A percentile compares a stretch with the other conserved stretches of the same genome.
Evolutionary conservation across 768 basidiomycete genomes (phyloP).

Genomic region (Ramaria rubella): DNA sequence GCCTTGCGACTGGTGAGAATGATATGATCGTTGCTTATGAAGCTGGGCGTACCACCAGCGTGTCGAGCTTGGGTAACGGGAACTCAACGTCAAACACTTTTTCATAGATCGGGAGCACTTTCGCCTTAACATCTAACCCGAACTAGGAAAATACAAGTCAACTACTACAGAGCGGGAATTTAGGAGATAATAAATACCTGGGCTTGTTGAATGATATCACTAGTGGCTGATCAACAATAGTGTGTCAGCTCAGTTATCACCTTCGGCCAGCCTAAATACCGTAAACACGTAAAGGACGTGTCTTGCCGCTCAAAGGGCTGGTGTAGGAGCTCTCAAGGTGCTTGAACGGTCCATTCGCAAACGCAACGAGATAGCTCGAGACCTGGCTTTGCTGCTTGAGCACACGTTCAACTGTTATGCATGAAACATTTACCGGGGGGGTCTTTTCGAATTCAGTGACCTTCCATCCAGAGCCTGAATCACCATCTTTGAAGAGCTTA

Average conservation of each 20-base stretch:
- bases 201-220: constrained; percentile 76
- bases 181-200: constrained; percentile 15
- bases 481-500: constrained; percentile 13
- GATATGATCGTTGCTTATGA: no score
- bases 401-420: no score
- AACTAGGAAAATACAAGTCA: no score
- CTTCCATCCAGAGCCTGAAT: constrained; percentile 54
- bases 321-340: constrained; percentile 68
- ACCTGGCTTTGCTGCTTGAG: constrained; percentile 38
- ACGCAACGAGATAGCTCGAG: constrained; percentile 87
- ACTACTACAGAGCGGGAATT: no score
- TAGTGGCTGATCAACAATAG: no score
- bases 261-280: constrained; percentile 40
- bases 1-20: constrained; percentile 43
- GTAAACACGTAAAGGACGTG: constrained; percentile 79
- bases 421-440: constrained; percentile 48
- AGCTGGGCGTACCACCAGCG: constrained; percentile 60
- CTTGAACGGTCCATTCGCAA: constrained; percentile 72
- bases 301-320: constrained; percentile 74
- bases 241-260: no score
- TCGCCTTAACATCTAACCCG: constrained; percentile 79
- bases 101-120: constrained; percentile 85
- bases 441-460: constrained; percentile 75
- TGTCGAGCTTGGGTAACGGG: constrained; percentile 92
- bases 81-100: constrained; percentile 87